Base-by-base conservation (phyloP, 2,329 filamentous ascomycete genomes). In the Phoma herbarum region DNA sequence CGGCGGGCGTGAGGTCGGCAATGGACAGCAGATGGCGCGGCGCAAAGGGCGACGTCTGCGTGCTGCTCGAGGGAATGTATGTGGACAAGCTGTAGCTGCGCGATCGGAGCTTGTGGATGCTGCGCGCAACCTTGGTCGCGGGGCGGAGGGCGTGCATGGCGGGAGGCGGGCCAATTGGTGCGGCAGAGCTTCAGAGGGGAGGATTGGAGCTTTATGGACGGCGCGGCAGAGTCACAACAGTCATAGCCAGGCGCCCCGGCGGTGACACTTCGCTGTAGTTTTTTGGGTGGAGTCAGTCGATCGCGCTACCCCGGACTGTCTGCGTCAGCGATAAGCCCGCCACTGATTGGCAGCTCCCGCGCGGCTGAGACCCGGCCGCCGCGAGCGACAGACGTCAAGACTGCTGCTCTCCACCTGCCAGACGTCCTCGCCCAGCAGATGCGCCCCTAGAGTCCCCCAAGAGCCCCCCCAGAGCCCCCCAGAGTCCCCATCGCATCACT, bases 1-100 rank as follows among this genome's bases (percentile, higher is more conserved):
- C 95, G 44, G 84, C 80, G 7, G 92, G 85, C 1, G 88, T 88
- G 58, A 99, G 85, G 74, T 99, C 93, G 52, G 88, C 88, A 71
- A 97, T 97, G 53, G 93, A 96, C 79, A 97, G 89, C 51, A 99
- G 84, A 83, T 98, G 94, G 65, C 95, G 90, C 47, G 92, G 90
- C 20, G 85, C 81, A 70, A 85, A 85, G 11, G 85, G 83, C 6
- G 86, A 85, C 52, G 82, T 83, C 23, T 74, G 71, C 26, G 80
- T 79, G 44, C 77, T 67, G 28, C 79, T 73, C 29, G 73, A 65
- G 55, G 72, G 63, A 62, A 76, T 57, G 45, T 59, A 59, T 1
- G 44, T 50, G 6, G 64, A 63, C 41, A 67, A 53, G 11, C 69
- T 70, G 62, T 74, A 66, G 75, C 68, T 65, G 69, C 70, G 70